Evolutionary conservation across 2,329 filamentous ascomycete species (phyloP), one percentile per base, ranked within the genome.

Genomic region (Ciborinia camelliae): DNA sequence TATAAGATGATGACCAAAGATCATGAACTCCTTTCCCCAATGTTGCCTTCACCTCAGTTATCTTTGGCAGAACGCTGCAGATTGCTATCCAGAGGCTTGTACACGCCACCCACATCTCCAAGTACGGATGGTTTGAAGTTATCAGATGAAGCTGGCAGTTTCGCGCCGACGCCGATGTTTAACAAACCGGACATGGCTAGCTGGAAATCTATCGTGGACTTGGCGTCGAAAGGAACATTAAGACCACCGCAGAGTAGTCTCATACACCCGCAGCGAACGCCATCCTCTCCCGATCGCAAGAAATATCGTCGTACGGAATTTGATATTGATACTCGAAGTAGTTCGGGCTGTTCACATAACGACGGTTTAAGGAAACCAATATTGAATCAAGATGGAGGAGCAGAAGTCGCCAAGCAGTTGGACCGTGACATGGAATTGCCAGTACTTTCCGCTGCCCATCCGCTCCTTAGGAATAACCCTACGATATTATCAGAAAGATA

Each of bases 251-350:
- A 15, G 28, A 23, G 28, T 45, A 45, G 54, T 58, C 7, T 58
- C 26, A 58, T 58, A 18, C 39, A 58, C 4, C 12, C 54, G 6
- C 54, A 58, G 28, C 41, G 39, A 58, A 32, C 14, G 10, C 4
- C 15, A 32, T 58, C 54, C 54, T 58, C 39, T 15, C 28, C 28
- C 0, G 39, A 45, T 32, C 39, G 39, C 9, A 58, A 26, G 3
- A 58, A 58, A 23, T 58, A 45, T 58, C 54, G 54, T 23, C 39
- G 39, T 45, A 58, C 28, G 5, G 39, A n/a, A n/a, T n/a, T n/a
- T n/a, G n/a, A 32, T 2, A 20, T 45, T 57, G 12, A 58, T 35
- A 18, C 20, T 45, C 20, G 20, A 7, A 18, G 28, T 58, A 20
- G 23, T 23, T 45, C 20, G 12, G 12, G 20, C 3, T n/a, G 14